Evolutionary conservation across 192 early-diverging fungal genomes (phyloP), one percentile per base, ranked within the genome.

Genomic region (Podochytrium sp.): DNA sequence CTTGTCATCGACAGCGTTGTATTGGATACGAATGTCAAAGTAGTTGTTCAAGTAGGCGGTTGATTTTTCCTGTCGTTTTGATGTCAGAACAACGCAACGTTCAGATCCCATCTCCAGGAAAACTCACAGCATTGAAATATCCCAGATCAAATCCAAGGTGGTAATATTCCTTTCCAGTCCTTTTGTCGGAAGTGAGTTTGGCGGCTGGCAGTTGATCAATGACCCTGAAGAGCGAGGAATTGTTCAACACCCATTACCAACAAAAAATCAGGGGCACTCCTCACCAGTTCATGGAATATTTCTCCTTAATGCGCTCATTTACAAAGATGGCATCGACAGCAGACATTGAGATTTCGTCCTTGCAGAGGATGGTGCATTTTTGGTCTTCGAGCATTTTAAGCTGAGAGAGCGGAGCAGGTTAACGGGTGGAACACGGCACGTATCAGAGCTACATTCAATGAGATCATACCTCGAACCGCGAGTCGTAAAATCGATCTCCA

Each of bases 151-250:
- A 93, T 5, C 95, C 95, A 56, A 94, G 84, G 57, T 84, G 83
- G 59, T 91, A 91, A 66, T 91, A 80, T 66, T 88, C 88, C 5
- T 81, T 76, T 58, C 82, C 84, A 3, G 71, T 83, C 27, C 86
- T 88, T 23, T 35, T 65, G 47, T 79, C 77, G 18, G 27, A 25
- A 4, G 39, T 55, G 34, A 68, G 38, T 27, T 76, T 77, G 2
- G 88, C 94, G 35, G 88, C 94, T 0, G 96, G 96, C 25, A 98
- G 83, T 3, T 94, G 94, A 78, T 98, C 96, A 30, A 98, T 91
- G 52, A 95, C 80, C 82, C 82, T 83, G 27, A 16, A 33, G 27
- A 32, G 10, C 16, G 37, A 35, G 55, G 7, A 57, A 38, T 35
- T 12, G 38, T 39, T 80, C 18, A 76, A 78, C 33, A 33, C 71